Base-by-base conservation (phyloP, 805 yeast species). In the Lachancea fermentati region DNA sequence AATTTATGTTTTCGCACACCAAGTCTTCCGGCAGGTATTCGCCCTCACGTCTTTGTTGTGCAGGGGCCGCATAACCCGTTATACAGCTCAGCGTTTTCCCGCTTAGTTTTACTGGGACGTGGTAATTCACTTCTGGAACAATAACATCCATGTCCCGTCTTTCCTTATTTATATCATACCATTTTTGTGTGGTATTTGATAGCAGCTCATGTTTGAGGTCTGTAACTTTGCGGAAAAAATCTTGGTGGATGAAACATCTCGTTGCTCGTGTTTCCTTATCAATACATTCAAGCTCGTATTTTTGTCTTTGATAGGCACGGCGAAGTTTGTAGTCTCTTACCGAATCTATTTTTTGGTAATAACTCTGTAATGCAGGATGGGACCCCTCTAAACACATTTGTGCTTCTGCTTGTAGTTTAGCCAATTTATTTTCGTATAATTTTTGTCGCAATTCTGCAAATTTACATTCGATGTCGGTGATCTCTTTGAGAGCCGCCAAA, bases 131-230 rank as follows among this genome's bases (percentile, higher is more conserved):
- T 14, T 75, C 78, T 4, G 63, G 65, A 5, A 58, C 60, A n/a
- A 52, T 49, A 7, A 59, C 54, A 58, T 87, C 96, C 76, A 86
- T 73, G 33, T 78, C 79, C 47, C 94, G 73, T 52, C 97, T 73
- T 59, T 93, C 97, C 53, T 81, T 78, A 62, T 88, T 89, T 54
- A 89, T 84, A 49, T 84, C 81, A 66, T 91, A 91, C 97, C 97
- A 93, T 47, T 78, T 73, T 30, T 82, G 75, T 4, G 97, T 89
- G 3, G 95, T 84, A 5, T 76, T 72, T 44, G 76, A 70, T 35
- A 91, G 72, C 67, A 86, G 71, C 18, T 72, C 68, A 39, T 73
- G 72, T 46, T 87, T 82, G 34, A 74, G 61, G 55, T 87, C 94
- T 51, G 80, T 76, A 26, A 76, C 67, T 42, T 76, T 72, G 52